A percentile compares a stretch with the other conserved stretches of the same genome.
phyloP scores from a whole-genome alignment of 306 rosid species.

The Trifolium pratense region DNA sequence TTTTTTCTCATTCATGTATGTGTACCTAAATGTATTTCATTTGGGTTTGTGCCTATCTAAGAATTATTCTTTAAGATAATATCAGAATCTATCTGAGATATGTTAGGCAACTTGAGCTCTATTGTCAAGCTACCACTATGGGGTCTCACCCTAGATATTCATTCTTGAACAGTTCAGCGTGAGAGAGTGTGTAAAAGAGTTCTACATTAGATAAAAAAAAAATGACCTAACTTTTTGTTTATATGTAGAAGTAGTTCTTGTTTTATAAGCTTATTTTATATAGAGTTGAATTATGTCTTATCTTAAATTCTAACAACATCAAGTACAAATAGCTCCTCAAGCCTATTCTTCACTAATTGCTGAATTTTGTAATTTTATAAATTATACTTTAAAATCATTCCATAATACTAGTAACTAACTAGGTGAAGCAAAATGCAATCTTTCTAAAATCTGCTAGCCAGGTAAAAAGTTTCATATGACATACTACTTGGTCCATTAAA shows the following conservation, averaged over 20 bases:
- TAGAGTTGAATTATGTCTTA: background rate
- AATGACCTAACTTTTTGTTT: background rate
- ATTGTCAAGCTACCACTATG: no score
- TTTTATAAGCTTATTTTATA: no score
- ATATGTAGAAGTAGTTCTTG: no score
- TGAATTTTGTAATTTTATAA: background rate
- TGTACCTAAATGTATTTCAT: no score
- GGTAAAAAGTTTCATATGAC: slow-evolving; percentile 42
- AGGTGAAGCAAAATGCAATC: slow-evolving; percentile 31
- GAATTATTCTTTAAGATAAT: no score
- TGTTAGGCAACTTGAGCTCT: no score
- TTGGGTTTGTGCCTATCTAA: no score
- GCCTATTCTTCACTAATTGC: background rate
- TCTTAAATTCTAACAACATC: background rate
- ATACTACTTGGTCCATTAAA: slow-evolving; percentile 28
- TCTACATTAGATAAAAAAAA: background rate
- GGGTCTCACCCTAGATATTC: background rate
- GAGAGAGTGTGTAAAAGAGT: no score
- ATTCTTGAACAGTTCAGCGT: no score
- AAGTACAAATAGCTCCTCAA: slow-evolving; percentile 16
- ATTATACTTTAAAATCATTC: slow-evolving; percentile 10
- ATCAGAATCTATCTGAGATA: background rate
- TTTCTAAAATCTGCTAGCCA: slow-evolving; percentile 1
- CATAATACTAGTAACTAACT: background rate
- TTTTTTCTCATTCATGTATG: no score